Evolutionary conservation across 352 stramenopile species (phyloP), one percentile per base, ranked within the genome.

Genomic region (Pythium dissotocum): DNA sequence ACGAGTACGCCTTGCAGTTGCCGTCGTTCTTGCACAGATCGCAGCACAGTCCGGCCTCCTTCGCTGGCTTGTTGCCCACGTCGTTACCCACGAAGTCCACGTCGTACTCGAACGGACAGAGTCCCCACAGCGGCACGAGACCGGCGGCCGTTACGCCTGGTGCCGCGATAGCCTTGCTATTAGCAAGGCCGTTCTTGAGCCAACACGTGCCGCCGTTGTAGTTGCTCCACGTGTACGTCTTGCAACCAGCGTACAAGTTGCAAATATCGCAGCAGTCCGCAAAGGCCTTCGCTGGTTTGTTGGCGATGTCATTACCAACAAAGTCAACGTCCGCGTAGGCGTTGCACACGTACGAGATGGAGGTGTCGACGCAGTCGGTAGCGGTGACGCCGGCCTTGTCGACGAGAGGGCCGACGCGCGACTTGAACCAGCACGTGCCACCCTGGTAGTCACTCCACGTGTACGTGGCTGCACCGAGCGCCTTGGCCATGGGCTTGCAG

Each of bases 141-240:
- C 46, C 46, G 6, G 46, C 46, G 6, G 46, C 46, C n/a, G 18
- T 53, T 6, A 53, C 18, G 21, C 46, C 46, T 4, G 46, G 46
- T 13, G n/a, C 46, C 4, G 46, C 46, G 46, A 53, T n/a, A 3
- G 46, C 6, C n/a, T 53, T 28, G 46, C 4, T 28, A 6, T 6
- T 46, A 24, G 21, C 36, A 14, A 44, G 36, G 6, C 18, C 18
- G n/a, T 13, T 30, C 46, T 53, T 30, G 46, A 53, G 46, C 46
- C 46, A 53, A 14, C 81, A 88, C 12, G 77, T 88, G 8, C 81
- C 81, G 12, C 74, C 65, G 54, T 83, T 86, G 65, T 71, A 75
- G 56, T 74, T 76, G 9, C 49, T 82, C 82, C 82, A 90, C 0
- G 78, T 61, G 59, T 58, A 73, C 35, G 61, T 16, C 12, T n/a